A percentile compares a stretch with the other conserved stretches of the same genome.
These are phyloP conservation scores for Cyberlindnera xylosilytica DNA, from an alignment of 805 yeast genomes.

Conservation along the genomic window DNA sequence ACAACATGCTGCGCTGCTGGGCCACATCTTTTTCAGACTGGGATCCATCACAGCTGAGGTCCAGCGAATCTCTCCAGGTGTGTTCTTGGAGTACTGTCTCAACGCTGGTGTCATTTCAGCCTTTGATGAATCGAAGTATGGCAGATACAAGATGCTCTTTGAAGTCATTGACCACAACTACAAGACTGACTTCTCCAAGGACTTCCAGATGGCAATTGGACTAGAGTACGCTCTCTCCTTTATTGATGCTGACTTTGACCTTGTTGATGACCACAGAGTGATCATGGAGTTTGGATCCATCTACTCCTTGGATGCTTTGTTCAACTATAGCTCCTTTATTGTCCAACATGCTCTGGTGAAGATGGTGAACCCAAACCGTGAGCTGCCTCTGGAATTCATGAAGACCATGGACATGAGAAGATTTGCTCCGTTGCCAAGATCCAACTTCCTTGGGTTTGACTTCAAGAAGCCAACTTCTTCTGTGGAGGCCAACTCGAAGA, in stretches of 20 bases:
- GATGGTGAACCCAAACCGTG: constrained; percentile 15
- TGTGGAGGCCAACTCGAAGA: constrained; percentile 15
- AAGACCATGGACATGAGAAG: constrained; percentile 12
- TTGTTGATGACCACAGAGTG: constrained; percentile 13
- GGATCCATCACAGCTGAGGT: neutral
- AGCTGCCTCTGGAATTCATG: constrained; percentile 9
- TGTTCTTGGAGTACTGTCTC: constrained; percentile 6
- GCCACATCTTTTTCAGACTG: constrained; percentile 18
- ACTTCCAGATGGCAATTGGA: constrained; percentile 16
- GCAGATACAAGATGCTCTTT: constrained; percentile 24
- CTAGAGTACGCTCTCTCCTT: constrained; percentile 14
- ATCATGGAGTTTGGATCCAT: constrained; percentile 23
- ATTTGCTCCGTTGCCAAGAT: constrained; percentile 28
- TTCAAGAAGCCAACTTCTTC: constrained; percentile 4
- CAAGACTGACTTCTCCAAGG: constrained; percentile 18
- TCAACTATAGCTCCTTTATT: constrained; percentile 18
- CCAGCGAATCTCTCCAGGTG: neutral
- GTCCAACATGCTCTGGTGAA: constrained; percentile 14
- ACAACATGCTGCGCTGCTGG: no score
- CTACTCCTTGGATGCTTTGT: constrained; percentile 19
- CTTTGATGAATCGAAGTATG: constrained; percentile 15
- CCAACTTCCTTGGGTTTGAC: constrained; percentile 20
- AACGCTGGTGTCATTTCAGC: constrained; percentile 17
- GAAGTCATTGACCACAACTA: constrained; percentile 28
- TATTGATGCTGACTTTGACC: constrained; percentile 14